Evolutionary conservation across 2,329 filamentous ascomycete species (phyloP).

Genomic region (Diaporthe citrichinensis): DNA sequence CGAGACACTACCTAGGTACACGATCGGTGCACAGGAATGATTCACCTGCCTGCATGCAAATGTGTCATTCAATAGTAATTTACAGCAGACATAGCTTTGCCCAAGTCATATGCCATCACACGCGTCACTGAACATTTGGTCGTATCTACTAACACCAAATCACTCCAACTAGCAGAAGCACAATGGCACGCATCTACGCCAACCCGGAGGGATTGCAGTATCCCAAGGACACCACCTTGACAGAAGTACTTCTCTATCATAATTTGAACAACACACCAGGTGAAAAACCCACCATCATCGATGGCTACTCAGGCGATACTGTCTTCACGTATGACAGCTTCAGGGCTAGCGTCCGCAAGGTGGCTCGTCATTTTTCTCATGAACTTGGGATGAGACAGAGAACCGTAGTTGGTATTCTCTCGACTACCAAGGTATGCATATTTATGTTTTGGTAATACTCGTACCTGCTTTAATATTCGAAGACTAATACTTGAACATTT

Average conservation of each 20-base stretch:
- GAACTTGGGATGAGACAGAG: constrained; percentile 15
- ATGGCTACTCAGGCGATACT: constrained; percentile 34
- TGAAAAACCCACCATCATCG: constrained; percentile 33
- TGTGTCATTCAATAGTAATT: neutral
- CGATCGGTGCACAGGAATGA: neutral
- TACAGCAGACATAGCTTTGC: neutral
- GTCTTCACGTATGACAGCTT: constrained; percentile 38
- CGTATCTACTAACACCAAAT: neutral
- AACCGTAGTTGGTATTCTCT: constrained; percentile 35
- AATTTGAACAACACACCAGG: constrained; percentile 36
- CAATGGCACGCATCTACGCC: constrained; percentile 1
- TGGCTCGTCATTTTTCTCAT: constrained; percentile 32
- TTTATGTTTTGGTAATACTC: neutral
- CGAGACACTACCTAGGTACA: neutral
- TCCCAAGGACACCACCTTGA: constrained; percentile 30
- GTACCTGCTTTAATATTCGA: too few species aligned
- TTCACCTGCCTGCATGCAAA: too few species aligned
- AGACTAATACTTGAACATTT: neutral
- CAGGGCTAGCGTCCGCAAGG: constrained; percentile 29
- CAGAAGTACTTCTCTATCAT: constrained; percentile 32
- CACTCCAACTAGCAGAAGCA: neutral
- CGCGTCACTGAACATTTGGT: neutral
- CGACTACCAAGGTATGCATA: constrained; percentile 29
- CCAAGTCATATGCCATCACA: neutral
- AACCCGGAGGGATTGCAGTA: constrained; percentile 21